Base-by-base conservation (phyloP, 1,284 basidiomycete species). In the Polyporus tsugae region DNA sequence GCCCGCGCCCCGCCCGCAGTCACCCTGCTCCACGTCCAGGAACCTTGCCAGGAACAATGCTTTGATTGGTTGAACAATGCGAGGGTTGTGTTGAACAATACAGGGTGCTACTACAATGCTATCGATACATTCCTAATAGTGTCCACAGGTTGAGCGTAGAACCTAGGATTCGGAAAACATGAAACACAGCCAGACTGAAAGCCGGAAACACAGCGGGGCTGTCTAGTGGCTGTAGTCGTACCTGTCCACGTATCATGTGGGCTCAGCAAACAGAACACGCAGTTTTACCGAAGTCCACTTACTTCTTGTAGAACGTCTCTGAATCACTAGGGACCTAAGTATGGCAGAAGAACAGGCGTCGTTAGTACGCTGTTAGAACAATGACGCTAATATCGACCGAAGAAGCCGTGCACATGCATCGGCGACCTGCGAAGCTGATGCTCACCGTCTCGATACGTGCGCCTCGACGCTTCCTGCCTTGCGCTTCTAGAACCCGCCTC, bases 241-340 rank as follows among this genome's bases (percentile, higher is more conserved):
- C 79, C 92, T 93, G 72, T 39, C 52, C 52, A 13, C 25, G 36
- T 4, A 46, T 25, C 41, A 58, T 58, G 62, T 42, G 36, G 39
- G 60, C 52, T 69, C 39, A 72, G 69, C 62, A 6, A 66, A 44
- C 61, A 65, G 36, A 57, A 2, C n/a, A 74, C 36, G 72, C 52
- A 38, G 41, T 35, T 15, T 63, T 17, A 9, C 13, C 19, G 22
- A 49, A 39, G 15, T 46, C 38, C 29, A 80, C 89, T 69, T 78
- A 95, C 93, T 96, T 96, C 76, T 86, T 90, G 80, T 96, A 98
- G 79, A 98, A 98, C 1, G 87, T 89, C 80, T 96, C 95, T 6
- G 94, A 94, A 77, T 97, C 93, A 17, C 87, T 86, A 6, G 94
- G 89, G 29, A 89, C 83, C 75, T 76, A 67, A 67, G 55, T 64